Evolutionary conservation across 495 filamentous ascomycete species (phyloP), one percentile per base, ranked within the genome.

Genomic region (Friedmanniomyces simplex): DNA sequence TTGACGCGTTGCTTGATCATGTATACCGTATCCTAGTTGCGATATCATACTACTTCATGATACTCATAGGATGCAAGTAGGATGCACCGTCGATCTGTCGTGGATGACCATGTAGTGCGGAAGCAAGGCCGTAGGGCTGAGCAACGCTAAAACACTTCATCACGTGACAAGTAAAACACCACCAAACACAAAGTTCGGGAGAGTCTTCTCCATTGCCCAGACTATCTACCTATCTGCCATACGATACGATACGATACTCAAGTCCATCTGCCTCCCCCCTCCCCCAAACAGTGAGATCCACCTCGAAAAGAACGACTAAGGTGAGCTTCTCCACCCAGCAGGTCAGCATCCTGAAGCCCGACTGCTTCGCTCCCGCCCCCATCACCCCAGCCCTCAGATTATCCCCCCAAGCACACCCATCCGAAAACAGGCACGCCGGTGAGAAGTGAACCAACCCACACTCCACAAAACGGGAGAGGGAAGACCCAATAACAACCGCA

Each of bases 401-500:
- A 52, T 18, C 24, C 36, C 24, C 52, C 52, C 48, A 50, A 14
- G 12, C n/a, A 43, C n/a, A 43, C 37, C 12, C 32, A 22, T 5
- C 22, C 34, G 21, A 26, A 20, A 22, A 10, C 25, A 22, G 34
- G 18, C n/a, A 52, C 20, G 6, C 32, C 6, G 22, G 20, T 16
- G 13, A 54, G 21, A 34, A 43, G 48, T 52, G 56, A 58, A 53
- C 37, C 48, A 58, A 58, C 56, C 56, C 56, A 58, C 49, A 53
- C 41, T 58, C 56, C 56, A 42, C 16, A 52, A 25, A 32, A 30
- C 24, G 4, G 56, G 56, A 58, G 42, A 58, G 49, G 56, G 56
- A 58, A 8, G 6, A 36, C 49, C 56, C 55, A 41, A 58, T 43
- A 43, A 52, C 56, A 58, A 58, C 56, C 50, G 56, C 56, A 55